Conservation (phyloP, 2,329 filamentous ascomycete species). For the Aspergillus caelatus region DNA sequence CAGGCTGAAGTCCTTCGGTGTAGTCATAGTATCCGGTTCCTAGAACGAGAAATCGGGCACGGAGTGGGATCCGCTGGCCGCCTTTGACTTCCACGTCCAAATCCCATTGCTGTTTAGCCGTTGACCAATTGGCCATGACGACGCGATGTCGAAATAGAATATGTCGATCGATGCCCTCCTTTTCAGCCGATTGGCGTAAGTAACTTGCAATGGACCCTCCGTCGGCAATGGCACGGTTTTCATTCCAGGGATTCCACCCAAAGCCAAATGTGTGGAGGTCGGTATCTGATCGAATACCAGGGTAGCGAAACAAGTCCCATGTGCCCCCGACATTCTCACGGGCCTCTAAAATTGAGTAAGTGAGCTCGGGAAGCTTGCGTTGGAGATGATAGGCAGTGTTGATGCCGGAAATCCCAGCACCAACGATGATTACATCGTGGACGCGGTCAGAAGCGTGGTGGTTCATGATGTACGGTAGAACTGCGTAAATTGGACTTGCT, state of each 20-base stretch:
- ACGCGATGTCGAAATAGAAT: slow-evolving; percentile 56
- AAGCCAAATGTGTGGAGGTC: slow-evolving; percentile 64
- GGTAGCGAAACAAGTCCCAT: slow-evolving; percentile 74
- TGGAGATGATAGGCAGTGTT: slow-evolving; percentile 68
- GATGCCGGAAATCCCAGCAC: slow-evolving; percentile 70
- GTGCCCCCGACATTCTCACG: slow-evolving; percentile 69
- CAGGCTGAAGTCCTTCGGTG: slow-evolving; percentile 57
- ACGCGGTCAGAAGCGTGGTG: background rate
- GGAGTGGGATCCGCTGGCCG: slow-evolving; percentile 25
- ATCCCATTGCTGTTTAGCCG: slow-evolving; percentile 55
- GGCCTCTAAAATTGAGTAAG: slow-evolving; percentile 66
- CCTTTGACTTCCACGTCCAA: slow-evolving; percentile 41
- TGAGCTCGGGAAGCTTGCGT: slow-evolving; percentile 52
- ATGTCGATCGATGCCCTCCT: slow-evolving; percentile 54
- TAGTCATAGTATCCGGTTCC: slow-evolving; percentile 74
- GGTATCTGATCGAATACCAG: slow-evolving; percentile 66
- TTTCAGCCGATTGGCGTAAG: slow-evolving; percentile 51
- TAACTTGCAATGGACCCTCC: slow-evolving; percentile 56
- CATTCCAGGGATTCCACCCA: slow-evolving; percentile 67
- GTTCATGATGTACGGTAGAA: background rate
- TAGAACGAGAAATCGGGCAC: slow-evolving; percentile 53
- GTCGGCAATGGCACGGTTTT: slow-evolving; percentile 47
- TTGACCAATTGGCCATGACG: slow-evolving; percentile 54
- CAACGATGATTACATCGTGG: slow-evolving; percentile 58
- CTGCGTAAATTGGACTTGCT: background rate